These are phyloP conservation scores for Rhododendron kiyosumense DNA, from an alignment of 148 eudicot genomes.

Conservation along the genomic window DNA sequence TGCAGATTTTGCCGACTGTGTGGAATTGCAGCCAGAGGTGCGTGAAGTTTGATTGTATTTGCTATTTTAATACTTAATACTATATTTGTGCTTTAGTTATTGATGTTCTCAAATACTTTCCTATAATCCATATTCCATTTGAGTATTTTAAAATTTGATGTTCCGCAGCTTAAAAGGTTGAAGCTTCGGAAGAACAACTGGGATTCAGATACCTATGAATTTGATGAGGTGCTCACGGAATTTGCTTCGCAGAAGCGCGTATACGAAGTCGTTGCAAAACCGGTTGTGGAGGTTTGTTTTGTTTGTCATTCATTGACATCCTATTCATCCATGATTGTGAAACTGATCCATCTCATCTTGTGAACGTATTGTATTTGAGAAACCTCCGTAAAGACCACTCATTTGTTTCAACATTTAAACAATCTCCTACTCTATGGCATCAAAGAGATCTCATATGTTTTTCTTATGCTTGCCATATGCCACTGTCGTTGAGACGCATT, in stretches of 20 bases:
- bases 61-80: background rate
- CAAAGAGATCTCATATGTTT: background rate
- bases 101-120: background rate
- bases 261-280: constrained; percentile 98
- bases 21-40: constrained; percentile 94
- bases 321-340: background rate
- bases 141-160: constrained; percentile 3
- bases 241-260: constrained; percentile 95
- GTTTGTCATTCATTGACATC: background rate
- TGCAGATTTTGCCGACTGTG: constrained; percentile 98
- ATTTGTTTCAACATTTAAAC: background rate
- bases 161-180: constrained; percentile 74
- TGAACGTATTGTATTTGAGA: background rate
- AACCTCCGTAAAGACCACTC: background rate
- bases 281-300: constrained; percentile 88
- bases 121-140: background rate
- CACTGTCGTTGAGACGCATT: constrained; percentile 8
- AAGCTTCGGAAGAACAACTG: constrained; percentile 98
- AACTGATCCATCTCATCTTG: background rate
- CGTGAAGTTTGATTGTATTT: constrained; percentile 5
- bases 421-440: background rate
- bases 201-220: constrained; percentile 97
- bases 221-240: constrained; percentile 95
- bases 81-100: background rate
- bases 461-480: constrained; percentile 7